phyloP scores from a whole-genome alignment of 2,329 filamentous ascomycete genomes.

The Westerdykella aurantiaca region DNA sequence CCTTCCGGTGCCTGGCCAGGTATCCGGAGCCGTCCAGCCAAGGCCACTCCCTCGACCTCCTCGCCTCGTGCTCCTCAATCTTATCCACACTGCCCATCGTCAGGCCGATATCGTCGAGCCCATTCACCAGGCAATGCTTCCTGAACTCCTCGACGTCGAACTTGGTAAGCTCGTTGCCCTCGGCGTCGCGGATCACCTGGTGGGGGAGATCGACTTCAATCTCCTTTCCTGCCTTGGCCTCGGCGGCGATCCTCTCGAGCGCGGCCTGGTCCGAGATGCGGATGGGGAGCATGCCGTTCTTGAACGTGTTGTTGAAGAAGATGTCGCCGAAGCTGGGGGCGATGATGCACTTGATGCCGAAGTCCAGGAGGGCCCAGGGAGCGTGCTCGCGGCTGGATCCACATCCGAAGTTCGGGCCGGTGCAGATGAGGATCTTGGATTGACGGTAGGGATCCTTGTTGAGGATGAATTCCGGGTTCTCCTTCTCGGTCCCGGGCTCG shows the following conservation, averaged over 20 bases:
- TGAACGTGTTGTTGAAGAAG: constrained; percentile 99
- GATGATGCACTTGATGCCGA: constrained; percentile 90
- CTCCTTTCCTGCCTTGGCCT: constrained; percentile 74
- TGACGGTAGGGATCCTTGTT: constrained; percentile 83
- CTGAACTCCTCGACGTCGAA: constrained; percentile 92
- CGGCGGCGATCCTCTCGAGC: constrained; percentile 65
- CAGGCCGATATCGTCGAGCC: constrained; percentile 89
- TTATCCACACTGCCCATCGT: constrained; percentile 90
- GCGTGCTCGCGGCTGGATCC: constrained; percentile 91
- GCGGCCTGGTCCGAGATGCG: constrained; percentile 61
- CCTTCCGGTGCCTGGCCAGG: constrained; percentile 53
- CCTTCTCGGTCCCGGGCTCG: constrained; percentile 56
- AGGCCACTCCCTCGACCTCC: constrained; percentile 70
- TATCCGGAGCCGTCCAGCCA: constrained; percentile 89
- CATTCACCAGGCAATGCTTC: constrained; percentile 90
- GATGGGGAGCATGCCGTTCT: constrained; percentile 97
- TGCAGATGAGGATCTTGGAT: constrained; percentile 85
- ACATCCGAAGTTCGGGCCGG: constrained; percentile 91
- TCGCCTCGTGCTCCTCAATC: constrained; percentile 75
- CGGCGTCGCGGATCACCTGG: constrained; percentile 71
- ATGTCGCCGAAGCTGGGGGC: constrained; percentile 86
- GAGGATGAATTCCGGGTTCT: constrained; percentile 77
- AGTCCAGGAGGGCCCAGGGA: constrained; percentile 93
- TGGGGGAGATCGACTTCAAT: constrained; percentile 84
- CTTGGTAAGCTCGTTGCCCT: constrained; percentile 65